Conservation (phyloP, 176 grass and related monocot genomes). For the Carex littledalei region DNA sequence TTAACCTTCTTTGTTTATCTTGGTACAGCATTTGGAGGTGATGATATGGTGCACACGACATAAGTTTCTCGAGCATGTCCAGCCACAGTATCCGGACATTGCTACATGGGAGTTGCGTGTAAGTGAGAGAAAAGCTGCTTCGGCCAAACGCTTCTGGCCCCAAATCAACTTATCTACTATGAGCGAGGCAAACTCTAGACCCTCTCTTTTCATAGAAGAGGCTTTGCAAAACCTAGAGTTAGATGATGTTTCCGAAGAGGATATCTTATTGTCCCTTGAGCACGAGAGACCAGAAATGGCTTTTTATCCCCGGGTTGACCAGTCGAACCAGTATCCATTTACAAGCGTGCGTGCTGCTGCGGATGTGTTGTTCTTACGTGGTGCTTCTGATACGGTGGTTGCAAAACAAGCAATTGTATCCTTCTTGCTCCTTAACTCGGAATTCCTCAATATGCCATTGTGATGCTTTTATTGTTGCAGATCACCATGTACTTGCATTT, state of each 20-base stretch:
- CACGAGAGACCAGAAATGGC: constrained; percentile 49
- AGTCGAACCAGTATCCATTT: constrained; percentile 61
- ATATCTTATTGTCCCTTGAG: constrained; percentile 45
- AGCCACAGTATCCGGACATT: constrained; percentile 36
- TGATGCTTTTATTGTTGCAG: not conserved
- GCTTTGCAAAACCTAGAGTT: constrained; percentile 73
- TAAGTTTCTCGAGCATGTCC: constrained; percentile 54
- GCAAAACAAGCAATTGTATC: constrained; percentile 98
- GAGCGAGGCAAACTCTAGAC: constrained; percentile 27
- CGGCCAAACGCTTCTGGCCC: constrained; percentile 53
- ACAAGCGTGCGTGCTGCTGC: constrained; percentile 55
- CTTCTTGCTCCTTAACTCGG: constrained; percentile 29
- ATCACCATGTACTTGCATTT: not conserved
- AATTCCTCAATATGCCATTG: constrained; percentile 8
- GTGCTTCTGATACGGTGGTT: constrained; percentile 77
- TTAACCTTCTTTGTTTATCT: constrained; percentile 5
- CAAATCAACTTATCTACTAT: constrained; percentile 32
- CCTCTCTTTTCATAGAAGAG: constrained; percentile 82
- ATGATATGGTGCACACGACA: constrained; percentile 89
- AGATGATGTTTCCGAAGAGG: constrained; percentile 46
- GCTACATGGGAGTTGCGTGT: constrained; percentile 54
- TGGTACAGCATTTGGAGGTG: constrained; percentile 83
- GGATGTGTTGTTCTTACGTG: constrained; percentile 75
- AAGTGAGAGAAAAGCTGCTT: constrained; percentile 58
- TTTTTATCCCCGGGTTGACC: constrained; percentile 55